A percentile compares a stretch with the other conserved stretches of the same genome.
phyloP scores from a whole-genome alignment of 805 yeast species.

The Spencermartinsiella europaea region DNA sequence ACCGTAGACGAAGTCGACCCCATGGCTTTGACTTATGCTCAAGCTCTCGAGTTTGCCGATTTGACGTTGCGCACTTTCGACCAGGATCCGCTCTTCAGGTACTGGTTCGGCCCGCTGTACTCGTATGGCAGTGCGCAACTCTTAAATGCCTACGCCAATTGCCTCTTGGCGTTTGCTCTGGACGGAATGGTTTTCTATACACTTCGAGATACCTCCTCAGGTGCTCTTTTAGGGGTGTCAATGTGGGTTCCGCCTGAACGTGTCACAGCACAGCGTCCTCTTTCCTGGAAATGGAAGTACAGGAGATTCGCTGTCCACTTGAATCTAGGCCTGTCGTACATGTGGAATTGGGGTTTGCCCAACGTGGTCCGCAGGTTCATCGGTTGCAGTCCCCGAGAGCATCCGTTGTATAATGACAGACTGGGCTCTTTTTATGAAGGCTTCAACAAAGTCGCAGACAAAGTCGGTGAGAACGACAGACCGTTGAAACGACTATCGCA shows the following conservation, averaged over 20 bases:
- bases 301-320: conserved; percentile 2
- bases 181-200: conserved; percentile 6
- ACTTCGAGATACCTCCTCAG: conserved; percentile 4
- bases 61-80: conserved; percentile 10
- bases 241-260: neutral
- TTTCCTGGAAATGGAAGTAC: neutral
- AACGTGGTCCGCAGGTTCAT: conserved; percentile 1
- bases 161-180: conserved; percentile 1
- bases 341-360: conserved; percentile 3
- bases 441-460: neutral
- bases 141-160: neutral
- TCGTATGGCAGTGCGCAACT: neutral
- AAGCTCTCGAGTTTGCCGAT: conserved; percentile 5
- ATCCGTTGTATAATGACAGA: conserved; percentile 12
- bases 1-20: conserved; percentile 5
- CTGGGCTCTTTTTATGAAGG: neutral
- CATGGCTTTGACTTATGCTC: conserved; percentile 1
- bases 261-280: neutral
- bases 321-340: conserved; percentile 2
- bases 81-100: conserved; percentile 8
- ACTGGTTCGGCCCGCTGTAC: conserved; percentile 11
- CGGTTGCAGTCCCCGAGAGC: conserved; percentile 1
- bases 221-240: conserved; percentile 8
- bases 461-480: conserved; percentile 2
- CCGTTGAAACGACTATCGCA: conserved; percentile 5